Percentiles rank a stretch among this genome's conserved stretches.
phyloP scores from a whole-genome alignment of 2,329 filamentous ascomycete species.

The Trichophyton equinum region DNA sequence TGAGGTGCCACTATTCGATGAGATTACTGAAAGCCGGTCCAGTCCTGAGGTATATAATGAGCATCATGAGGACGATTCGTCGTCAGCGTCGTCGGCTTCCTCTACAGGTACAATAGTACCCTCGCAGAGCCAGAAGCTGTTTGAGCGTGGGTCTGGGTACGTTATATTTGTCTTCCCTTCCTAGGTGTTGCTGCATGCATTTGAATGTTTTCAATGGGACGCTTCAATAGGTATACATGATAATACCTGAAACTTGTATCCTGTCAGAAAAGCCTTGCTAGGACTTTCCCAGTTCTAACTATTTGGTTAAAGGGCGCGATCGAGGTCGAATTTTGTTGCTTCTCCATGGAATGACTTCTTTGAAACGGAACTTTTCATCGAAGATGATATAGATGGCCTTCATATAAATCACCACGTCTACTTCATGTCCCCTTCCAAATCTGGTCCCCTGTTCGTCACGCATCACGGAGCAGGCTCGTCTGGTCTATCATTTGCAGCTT shows the following conservation, averaged over 20 bases:
- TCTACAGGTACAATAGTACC: slow-evolving; percentile 88
- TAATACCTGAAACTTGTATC: background rate
- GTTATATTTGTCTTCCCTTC: slow-evolving; percentile 17
- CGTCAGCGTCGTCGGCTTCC: slow-evolving; percentile 68
- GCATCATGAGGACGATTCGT: slow-evolving; percentile 51
- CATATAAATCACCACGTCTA: slow-evolving; percentile 69
- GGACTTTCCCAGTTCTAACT: background rate
- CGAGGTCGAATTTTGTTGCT: slow-evolving; percentile 35
- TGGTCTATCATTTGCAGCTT: slow-evolving; percentile 77
- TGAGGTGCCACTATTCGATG: slow-evolving; percentile 39
- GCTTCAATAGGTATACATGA: background rate
- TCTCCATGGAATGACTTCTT: slow-evolving; percentile 86
- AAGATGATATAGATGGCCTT: slow-evolving; percentile 24
- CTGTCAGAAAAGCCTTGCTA: background rate
- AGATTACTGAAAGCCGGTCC: slow-evolving; percentile 24
- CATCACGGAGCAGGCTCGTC: slow-evolving; percentile 94
- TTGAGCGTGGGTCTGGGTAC: slow-evolving; percentile 58
- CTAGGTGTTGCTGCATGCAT: background rate
- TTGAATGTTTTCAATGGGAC: background rate
- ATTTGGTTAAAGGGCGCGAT: background rate
- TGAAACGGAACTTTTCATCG: slow-evolving; percentile 68
- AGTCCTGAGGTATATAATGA: slow-evolving; percentile 14
- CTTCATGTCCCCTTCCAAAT: slow-evolving; percentile 61
- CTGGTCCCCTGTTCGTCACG: slow-evolving; percentile 75
- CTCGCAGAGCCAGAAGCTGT: slow-evolving; percentile 58